These are phyloP conservation scores for Suillus spraguei DNA, from an alignment of 768 basidiomycete species.

Conservation along the genomic window DNA sequence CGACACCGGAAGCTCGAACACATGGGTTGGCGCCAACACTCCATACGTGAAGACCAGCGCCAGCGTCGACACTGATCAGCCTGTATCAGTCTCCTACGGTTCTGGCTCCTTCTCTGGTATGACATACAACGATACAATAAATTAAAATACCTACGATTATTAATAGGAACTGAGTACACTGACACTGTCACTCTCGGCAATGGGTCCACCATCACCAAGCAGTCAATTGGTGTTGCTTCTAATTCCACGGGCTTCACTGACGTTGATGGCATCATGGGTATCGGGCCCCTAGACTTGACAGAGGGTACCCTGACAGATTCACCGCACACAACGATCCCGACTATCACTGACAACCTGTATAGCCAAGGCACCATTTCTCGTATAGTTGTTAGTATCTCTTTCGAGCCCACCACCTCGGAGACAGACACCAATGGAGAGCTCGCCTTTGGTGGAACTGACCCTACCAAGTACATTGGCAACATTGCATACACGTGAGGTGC, in stretches of 20 bases:
- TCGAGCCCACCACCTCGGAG: slow-evolving; percentile 42
- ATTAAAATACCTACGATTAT: background rate
- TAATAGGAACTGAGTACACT: slow-evolving; percentile 32
- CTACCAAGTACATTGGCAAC: background rate
- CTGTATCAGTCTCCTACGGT: slow-evolving; percentile 60
- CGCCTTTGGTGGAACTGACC: background rate
- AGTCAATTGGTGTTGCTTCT: background rate
- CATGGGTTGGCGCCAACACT: slow-evolving; percentile 61
- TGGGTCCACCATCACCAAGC: background rate
- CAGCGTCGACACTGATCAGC: slow-evolving; percentile 44
- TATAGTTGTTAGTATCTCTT: slow-evolving; percentile 51
- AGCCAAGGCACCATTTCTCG: slow-evolving; percentile 40
- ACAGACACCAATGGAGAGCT: background rate
- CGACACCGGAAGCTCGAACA: slow-evolving; percentile 67
- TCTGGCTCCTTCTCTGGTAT: slow-evolving; percentile 59
- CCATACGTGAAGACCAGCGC: slow-evolving; percentile 50
- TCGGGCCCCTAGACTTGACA: background rate
- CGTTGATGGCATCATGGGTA: background rate
- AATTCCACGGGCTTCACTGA: background rate
- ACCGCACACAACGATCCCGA: slow-evolving; percentile 17
- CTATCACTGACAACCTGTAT: slow-evolving; percentile 60
- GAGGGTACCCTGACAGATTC: background rate
- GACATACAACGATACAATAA: background rate
- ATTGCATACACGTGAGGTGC: background rate
- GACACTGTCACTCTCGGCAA: slow-evolving; percentile 38